These are phyloP conservation scores for Aspergillus sp. DNA, from an alignment of 2,329 filamentous ascomycete genomes.

Conservation along the genomic window DNA sequence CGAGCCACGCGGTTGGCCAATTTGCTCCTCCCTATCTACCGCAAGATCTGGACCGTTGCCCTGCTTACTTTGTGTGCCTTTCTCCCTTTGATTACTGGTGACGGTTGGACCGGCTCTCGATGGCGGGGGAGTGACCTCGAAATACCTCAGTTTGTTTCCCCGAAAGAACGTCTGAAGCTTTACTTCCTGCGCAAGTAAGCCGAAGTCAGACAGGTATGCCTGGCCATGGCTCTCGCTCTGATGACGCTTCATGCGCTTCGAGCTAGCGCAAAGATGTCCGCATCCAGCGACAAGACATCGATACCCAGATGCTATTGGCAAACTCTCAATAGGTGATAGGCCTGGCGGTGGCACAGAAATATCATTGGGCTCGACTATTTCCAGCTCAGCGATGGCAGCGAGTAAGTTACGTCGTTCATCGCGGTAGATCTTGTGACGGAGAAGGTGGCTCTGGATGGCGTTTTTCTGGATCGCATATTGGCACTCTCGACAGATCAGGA, in stretches of 20 bases:
- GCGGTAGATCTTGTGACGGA: slow-evolving; percentile 19
- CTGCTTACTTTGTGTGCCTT: too few relatives aligned
- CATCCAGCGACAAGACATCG: slow-evolving; percentile 7
- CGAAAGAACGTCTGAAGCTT: slow-evolving; percentile 20
- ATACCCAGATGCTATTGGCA: slow-evolving; percentile 11
- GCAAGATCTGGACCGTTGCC: too few relatives aligned
- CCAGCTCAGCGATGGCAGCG: not conserved
- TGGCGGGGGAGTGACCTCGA: slow-evolving; percentile 8
- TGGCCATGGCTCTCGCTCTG: slow-evolving; percentile 9
- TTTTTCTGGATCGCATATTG: slow-evolving; percentile 19
- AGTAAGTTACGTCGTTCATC: slow-evolving; percentile 7
- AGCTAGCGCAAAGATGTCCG: slow-evolving; percentile 15
- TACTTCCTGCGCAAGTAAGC: not conserved
- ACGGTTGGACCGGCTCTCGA: too few relatives aligned
- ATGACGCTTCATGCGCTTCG: slow-evolving; percentile 16
- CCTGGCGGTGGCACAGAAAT: not conserved
- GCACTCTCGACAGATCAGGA: slow-evolving; percentile 18
- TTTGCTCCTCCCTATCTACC: not conserved
- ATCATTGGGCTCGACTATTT: slow-evolving; percentile 6
- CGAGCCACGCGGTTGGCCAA: not conserved
- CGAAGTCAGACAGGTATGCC: not conserved
- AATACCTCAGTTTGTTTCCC: slow-evolving; percentile 14
- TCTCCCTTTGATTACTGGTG: too few relatives aligned
- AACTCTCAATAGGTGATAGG: slow-evolving; percentile 1
- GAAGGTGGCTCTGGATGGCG: slow-evolving; percentile 16